Conservation (phyloP, 2,329 filamentous ascomycete species). For the Cladobotryum mycophilum region DNA sequence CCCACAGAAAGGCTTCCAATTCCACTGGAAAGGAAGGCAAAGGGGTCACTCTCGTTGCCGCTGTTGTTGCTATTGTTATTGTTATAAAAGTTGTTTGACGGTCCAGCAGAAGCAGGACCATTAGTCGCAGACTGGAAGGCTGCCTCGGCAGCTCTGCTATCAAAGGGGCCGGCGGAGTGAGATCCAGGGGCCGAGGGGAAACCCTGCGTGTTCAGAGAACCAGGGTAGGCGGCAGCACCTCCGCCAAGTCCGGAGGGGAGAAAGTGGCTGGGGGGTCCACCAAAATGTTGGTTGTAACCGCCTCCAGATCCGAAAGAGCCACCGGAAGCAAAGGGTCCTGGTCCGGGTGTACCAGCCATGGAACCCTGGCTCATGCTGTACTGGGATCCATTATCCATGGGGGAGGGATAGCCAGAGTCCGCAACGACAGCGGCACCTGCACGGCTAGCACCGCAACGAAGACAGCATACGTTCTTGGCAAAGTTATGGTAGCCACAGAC, state of each 20-base stretch:
- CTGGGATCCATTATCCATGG: conserved; percentile 78
- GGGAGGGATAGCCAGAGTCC: conserved; percentile 83
- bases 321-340: conserved; percentile 66
- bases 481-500: conserved; percentile 99
- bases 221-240: conserved; percentile 66
- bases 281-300: conserved; percentile 74
- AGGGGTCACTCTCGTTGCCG: conserved; percentile 65
- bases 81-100: conserved; percentile 47
- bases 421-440: conserved; percentile 91
- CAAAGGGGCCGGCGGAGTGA: conserved; percentile 81
- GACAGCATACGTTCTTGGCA: conserved; percentile 96
- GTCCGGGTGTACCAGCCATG: conserved; percentile 78
- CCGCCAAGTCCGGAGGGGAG: conserved; percentile 75
- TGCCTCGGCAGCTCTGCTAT: conserved; percentile 87
- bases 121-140: conserved; percentile 88
- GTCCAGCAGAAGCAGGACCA: conserved; percentile 68
- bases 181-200: conserved; percentile 71
- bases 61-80: conserved; percentile 55
- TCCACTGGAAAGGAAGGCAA: conserved; percentile 70
- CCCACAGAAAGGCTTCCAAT: conserved; percentile 68
- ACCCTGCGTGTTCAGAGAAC: conserved; percentile 68
- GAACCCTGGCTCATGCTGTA: conserved; percentile 82
- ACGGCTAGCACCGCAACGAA: conserved; percentile 91
- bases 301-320: conserved; percentile 59
- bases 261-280: conserved; percentile 81